Evolutionary conservation across 108 stramenopile species (phyloP).

Genomic region (Discostella pseudostelligera): DNA sequence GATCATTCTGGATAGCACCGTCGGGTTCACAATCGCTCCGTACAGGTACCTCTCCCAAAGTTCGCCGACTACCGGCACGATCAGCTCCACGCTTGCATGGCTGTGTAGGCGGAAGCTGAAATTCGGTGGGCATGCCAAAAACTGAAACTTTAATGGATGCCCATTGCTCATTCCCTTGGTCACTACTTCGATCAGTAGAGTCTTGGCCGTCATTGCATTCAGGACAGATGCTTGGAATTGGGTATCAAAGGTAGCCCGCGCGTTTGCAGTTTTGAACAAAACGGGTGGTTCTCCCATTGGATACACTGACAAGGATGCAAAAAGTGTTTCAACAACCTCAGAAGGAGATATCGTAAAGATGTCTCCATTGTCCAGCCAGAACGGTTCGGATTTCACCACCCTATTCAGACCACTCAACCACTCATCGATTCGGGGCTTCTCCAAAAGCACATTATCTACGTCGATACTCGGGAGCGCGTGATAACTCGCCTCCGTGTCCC

Average conservation of each 20-base stretch:
- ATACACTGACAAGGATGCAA: background rate
- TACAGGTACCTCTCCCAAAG: slow-evolving; percentile 3
- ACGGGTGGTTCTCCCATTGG: background rate
- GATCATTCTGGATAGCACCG: background rate
- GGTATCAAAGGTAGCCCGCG: background rate
- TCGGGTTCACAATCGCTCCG: slow-evolving; percentile 4
- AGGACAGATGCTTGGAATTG: background rate
- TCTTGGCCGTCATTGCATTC: background rate
- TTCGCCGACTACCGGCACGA: slow-evolving; percentile 4
- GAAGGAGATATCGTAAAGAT: slow-evolving; percentile 6
- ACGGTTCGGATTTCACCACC: background rate
- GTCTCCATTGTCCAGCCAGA: slow-evolving; percentile 3
- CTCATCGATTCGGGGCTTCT: background rate
- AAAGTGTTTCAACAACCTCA: background rate
- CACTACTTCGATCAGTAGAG: slow-evolving; percentile 5
- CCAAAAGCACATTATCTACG: background rate
- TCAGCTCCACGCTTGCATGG: slow-evolving; percentile 7
- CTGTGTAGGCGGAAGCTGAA: slow-evolving; percentile 12
- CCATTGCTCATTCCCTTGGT: slow-evolving; percentile 5
- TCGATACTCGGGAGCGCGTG: slow-evolving; percentile 1
- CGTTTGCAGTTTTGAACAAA: background rate
- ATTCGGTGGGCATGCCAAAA: slow-evolving; percentile 6
- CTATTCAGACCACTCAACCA: slow-evolving; percentile 2
- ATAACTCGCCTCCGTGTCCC: background rate
- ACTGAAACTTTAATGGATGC: slow-evolving; percentile 12